phyloP scores from a whole-genome alignment of 2,329 filamentous ascomycete species.

The Rhynchosporium secalis region DNA sequence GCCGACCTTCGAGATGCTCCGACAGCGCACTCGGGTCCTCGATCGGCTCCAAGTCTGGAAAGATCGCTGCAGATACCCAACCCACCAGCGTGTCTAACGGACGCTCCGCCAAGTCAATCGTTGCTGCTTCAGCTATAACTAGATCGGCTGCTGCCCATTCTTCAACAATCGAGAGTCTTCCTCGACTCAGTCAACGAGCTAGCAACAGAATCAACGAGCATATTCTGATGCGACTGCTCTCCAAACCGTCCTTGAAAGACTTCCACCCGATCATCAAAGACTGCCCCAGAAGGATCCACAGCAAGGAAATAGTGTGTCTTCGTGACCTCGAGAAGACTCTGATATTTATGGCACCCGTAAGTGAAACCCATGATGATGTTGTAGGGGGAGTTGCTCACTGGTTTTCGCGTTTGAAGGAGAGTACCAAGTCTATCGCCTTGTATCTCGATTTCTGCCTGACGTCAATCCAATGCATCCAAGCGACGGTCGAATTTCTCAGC shows the following conservation, averaged over 20 bases:
- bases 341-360: slow-evolving; percentile 90
- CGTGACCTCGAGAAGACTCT: slow-evolving; percentile 93
- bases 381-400: slow-evolving; percentile 68
- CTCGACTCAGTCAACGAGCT: slow-evolving; percentile 67
- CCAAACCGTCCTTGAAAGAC: slow-evolving; percentile 70
- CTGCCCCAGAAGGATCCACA: slow-evolving; percentile 75
- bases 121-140: slow-evolving; percentile 58
- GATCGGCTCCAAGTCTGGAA: slow-evolving; percentile 59
- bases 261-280: slow-evolving; percentile 80
- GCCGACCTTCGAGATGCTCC: slow-evolving; percentile 63
- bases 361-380: slow-evolving; percentile 59
- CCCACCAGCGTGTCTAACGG: slow-evolving; percentile 44
- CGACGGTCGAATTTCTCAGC: slow-evolving; percentile 81
- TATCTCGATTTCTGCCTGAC: slow-evolving; percentile 90
- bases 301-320: slow-evolving; percentile 85
- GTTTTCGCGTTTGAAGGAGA: slow-evolving; percentile 70
- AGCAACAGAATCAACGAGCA: slow-evolving; percentile 77
- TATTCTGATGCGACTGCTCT: slow-evolving; percentile 75
- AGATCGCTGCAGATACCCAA: slow-evolving; percentile 48
- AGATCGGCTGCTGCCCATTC: slow-evolving; percentile 55
- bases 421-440: slow-evolving; percentile 65
- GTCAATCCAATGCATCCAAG: slow-evolving; percentile 86
- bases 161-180: slow-evolving; percentile 50
- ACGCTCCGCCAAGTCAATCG: slow-evolving; percentile 42
- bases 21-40: slow-evolving; percentile 90